phyloP scores from a whole-genome alignment of 176 grass and related monocot genomes.

The Zea luxurians region DNA sequence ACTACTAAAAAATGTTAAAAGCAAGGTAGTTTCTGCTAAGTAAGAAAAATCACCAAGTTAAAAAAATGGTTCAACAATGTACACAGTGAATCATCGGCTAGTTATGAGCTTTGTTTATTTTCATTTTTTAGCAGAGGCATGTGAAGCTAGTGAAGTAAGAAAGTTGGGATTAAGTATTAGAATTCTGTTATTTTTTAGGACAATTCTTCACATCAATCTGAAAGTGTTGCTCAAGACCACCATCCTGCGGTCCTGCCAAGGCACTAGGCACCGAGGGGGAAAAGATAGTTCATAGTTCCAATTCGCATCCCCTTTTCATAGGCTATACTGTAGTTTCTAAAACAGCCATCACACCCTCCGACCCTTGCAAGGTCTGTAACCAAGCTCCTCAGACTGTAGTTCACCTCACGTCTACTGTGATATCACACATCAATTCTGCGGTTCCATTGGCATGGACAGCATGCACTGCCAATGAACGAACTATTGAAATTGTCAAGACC shows the following conservation, averaged over 20 bases:
- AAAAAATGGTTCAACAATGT: neutral
- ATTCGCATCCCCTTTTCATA: neutral
- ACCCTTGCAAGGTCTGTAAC: neutral
- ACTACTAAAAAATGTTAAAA: neutral
- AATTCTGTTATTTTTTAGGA: neutral
- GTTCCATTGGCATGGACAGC: neutral
- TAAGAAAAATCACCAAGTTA: neutral
- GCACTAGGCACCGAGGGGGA: neutral
- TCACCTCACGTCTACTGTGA: neutral
- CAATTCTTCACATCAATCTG: neutral
- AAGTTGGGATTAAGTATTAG: neutral
- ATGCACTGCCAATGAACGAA: neutral
- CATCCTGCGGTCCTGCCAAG: neutral
- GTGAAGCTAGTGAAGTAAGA: neutral
- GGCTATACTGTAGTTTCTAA: constrained; percentile 21
- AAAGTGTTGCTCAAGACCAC: neutral
- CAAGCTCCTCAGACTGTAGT: neutral
- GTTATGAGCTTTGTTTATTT: neutral
- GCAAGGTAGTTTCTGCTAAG: neutral
- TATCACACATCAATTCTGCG: too few species aligned
- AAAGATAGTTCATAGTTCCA: constrained; percentile 9
- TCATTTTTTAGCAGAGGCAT: neutral
- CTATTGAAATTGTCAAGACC: neutral
- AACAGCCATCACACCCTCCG: neutral
- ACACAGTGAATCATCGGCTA: neutral